These are phyloP conservation scores for Pelargonium cotyledonis DNA, from an alignment of 441 rosid species.

Conservation along the genomic window DNA sequence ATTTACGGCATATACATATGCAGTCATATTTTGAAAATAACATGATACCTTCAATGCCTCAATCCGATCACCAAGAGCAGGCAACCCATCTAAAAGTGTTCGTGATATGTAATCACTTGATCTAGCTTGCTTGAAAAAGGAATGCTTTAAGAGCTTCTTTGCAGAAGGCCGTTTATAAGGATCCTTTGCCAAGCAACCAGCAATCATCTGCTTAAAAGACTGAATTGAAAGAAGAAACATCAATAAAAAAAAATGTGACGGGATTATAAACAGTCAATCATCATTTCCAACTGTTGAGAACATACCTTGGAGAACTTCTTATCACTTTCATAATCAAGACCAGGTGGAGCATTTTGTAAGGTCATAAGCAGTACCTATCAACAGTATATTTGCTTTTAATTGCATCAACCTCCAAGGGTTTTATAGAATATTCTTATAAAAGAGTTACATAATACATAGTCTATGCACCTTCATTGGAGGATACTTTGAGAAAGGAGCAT, in stretches of 20 bases:
- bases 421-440: slow-evolving; percentile 8
- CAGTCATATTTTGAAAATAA: slow-evolving; percentile 12
- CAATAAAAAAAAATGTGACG: neutral
- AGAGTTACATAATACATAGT: slow-evolving; percentile 4
- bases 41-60: slow-evolving; percentile 65
- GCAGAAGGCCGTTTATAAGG: slow-evolving; percentile 91
- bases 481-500: slow-evolving; percentile 40
- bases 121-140: slow-evolving; percentile 93
- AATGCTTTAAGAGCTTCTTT: slow-evolving; percentile 69
- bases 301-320: slow-evolving; percentile 85
- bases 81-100: slow-evolving; percentile 78
- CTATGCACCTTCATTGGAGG: slow-evolving; percentile 92
- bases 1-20: slow-evolving; percentile 5
- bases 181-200: slow-evolving; percentile 96
- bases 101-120: slow-evolving; percentile 76
- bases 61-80: slow-evolving; percentile 87
- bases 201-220: slow-evolving; percentile 99
- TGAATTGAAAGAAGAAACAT: slow-evolving; percentile 22
- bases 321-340: slow-evolving; percentile 91
- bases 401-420: slow-evolving; percentile 9
- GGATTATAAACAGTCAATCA: neutral
- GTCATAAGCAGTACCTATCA: slow-evolving; percentile 95
- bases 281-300: slow-evolving; percentile 4
- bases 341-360: slow-evolving; percentile 97
- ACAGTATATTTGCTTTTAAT: slow-evolving; percentile 24